A percentile compares a stretch with the other conserved stretches of the same genome.
These are phyloP conservation scores for Breviolum minutum DNA, from an alignment of 73 alveolate genomes.

Conservation along the genomic window DNA sequence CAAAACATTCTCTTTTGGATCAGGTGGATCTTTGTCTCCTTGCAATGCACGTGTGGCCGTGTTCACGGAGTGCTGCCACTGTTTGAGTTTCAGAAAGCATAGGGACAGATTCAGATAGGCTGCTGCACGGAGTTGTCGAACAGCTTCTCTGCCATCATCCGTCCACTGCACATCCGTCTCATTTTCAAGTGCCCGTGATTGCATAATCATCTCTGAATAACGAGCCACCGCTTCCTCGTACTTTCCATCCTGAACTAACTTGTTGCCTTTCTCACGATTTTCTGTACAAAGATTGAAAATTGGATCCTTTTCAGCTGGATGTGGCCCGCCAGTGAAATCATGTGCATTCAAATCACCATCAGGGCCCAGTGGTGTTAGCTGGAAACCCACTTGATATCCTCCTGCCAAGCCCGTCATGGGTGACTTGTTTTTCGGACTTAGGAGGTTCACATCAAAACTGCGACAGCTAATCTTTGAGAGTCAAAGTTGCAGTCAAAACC, in stretches of 20 bases:
- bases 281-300: slow-evolving; percentile 48
- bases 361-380: slow-evolving; percentile 44
- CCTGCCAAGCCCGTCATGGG: slow-evolving; percentile 8
- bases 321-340: slow-evolving; percentile 87
- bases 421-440: neutral
- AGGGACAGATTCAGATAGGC: slow-evolving; percentile 62
- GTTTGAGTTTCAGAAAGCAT: slow-evolving; percentile 64
- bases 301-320: slow-evolving; percentile 77
- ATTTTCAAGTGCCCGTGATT: slow-evolving; percentile 43
- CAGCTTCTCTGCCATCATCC: slow-evolving; percentile 24
- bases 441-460: slow-evolving; percentile 5
- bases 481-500: no score
- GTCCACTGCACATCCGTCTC: slow-evolving; percentile 91
- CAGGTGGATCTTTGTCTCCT: slow-evolving; percentile 87
- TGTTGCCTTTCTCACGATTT: slow-evolving; percentile 77
- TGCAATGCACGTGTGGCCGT: slow-evolving; percentile 78
- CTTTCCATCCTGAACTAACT: slow-evolving; percentile 84
- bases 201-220: slow-evolving; percentile 89
- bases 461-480: neutral
- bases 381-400: slow-evolving; percentile 83
- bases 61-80: slow-evolving; percentile 85
- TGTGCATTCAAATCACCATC: slow-evolving; percentile 26
- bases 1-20: slow-evolving; percentile 77
- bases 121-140: slow-evolving; percentile 68
- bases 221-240: slow-evolving; percentile 83